A percentile compares a stretch with the other conserved stretches of the same genome.
Conservation (phyloP, 164 flowering plant species). For the Euptelea pleiosperma region DNA sequence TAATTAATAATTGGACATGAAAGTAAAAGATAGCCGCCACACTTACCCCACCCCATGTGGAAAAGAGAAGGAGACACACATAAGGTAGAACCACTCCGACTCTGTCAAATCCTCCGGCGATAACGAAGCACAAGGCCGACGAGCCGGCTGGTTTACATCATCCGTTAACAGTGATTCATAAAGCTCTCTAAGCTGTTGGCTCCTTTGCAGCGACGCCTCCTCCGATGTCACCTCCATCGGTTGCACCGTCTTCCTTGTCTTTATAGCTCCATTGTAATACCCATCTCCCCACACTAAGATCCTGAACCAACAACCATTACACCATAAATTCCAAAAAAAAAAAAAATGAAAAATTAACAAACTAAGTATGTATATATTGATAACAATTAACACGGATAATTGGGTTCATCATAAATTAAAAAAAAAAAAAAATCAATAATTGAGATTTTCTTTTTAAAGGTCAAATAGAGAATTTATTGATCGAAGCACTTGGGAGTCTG, state of each 20-base stretch:
- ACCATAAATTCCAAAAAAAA: too few species aligned
- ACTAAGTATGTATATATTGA: too few species aligned
- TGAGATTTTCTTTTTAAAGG: too few species aligned
- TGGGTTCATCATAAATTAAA: too few species aligned
- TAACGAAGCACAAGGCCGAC: slow-evolving; percentile 76
- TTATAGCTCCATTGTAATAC: slow-evolving; percentile 93
- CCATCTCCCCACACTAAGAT: slow-evolving; percentile 86
- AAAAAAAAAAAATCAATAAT: too few species aligned
- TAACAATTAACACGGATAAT: too few species aligned
- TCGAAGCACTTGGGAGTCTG: too few species aligned
- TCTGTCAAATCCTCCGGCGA: slow-evolving; percentile 97
- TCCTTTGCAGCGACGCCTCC: slow-evolving; percentile 79
- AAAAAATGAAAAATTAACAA: too few species aligned
- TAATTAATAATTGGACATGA: too few species aligned
- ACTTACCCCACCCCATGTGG: slow-evolving; percentile 81
- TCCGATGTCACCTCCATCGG: slow-evolving; percentile 85
- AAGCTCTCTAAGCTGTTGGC: slow-evolving; percentile 88
- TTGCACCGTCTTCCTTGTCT: slow-evolving; percentile 92
- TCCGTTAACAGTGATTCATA: slow-evolving; percentile 78
- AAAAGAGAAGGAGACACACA: slow-evolving; percentile 95
- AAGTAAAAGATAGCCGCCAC: too few species aligned
- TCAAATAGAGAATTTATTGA: too few species aligned
- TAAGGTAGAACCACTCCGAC: slow-evolving; percentile 95
- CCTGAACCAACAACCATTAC: slow-evolving; percentile 30
- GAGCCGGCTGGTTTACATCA: slow-evolving; percentile 58